Conservation (phyloP, 2,329 filamentous ascomycete species). For the Pseudogymnoascus sp. region DNA sequence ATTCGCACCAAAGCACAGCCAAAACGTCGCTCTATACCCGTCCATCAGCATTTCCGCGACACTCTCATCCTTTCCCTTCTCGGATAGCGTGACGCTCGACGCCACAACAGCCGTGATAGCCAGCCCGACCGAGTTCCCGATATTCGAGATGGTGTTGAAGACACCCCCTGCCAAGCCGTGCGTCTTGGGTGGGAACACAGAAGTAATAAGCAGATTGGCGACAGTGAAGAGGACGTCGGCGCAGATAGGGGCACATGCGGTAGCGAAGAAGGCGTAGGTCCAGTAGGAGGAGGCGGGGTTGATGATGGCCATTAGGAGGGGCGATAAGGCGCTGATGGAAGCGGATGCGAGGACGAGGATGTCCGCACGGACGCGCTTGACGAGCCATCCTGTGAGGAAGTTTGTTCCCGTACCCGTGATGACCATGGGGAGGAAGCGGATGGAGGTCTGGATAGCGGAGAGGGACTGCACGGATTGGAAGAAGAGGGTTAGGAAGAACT, state of each 20-base stretch:
- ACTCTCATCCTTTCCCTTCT: slow-evolving; percentile 19
- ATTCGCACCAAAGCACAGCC: slow-evolving; percentile 41
- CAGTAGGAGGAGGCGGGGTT: slow-evolving; percentile 39
- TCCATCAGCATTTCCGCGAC: slow-evolving; percentile 34
- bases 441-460: slow-evolving; percentile 17
- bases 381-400: slow-evolving; percentile 37
- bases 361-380: slow-evolving; percentile 36
- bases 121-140: slow-evolving; percentile 45
- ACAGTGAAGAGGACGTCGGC: slow-evolving; percentile 46
- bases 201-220: slow-evolving; percentile 43
- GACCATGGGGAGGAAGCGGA: slow-evolving; percentile 36
- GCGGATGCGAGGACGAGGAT: slow-evolving; percentile 32
- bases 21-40: slow-evolving; percentile 45
- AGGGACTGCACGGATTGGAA: slow-evolving; percentile 19
- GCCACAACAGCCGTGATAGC: slow-evolving; percentile 42
- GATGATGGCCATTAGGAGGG: slow-evolving; percentile 38
- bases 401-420: slow-evolving; percentile 34
- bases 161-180: slow-evolving; percentile 53
- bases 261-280: slow-evolving; percentile 35
- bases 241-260: slow-evolving; percentile 31
- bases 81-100: slow-evolving; percentile 34
- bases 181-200: slow-evolving; percentile 45
- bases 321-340: slow-evolving; percentile 29
- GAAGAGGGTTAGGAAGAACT: slow-evolving; percentile 24
- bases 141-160: slow-evolving; percentile 49